Conservation (phyloP, 2,329 filamentous ascomycete genomes). For the Ramularia endophylla region DNA sequence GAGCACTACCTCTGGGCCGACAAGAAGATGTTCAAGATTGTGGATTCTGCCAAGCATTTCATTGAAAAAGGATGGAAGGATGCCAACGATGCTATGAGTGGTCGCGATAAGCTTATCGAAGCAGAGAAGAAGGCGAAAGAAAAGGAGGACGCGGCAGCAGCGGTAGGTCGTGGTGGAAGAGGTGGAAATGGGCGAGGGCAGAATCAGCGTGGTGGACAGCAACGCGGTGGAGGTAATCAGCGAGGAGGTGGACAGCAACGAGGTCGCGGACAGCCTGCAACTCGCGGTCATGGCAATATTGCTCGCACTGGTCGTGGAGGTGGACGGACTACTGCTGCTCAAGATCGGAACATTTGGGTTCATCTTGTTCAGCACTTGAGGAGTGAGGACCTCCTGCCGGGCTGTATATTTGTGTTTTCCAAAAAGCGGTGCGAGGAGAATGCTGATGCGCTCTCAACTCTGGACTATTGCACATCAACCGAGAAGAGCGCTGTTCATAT, state of each 20-base stretch:
- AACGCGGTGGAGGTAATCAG: conserved; percentile 39
- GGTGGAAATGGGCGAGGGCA: conserved; percentile 42
- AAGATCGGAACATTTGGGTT: conserved; percentile 96
- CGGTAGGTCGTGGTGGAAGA: conserved; percentile 47
- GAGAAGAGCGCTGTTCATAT: conserved; percentile 98
- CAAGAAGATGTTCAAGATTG: conserved; percentile 90
- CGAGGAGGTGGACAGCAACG: conserved; percentile 47
- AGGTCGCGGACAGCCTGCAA: conserved; percentile 49
- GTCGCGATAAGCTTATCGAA: conserved; percentile 68
- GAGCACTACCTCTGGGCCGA: conserved; percentile 96
- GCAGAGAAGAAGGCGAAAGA: conserved; percentile 39
- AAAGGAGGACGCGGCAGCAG: conserved; percentile 43
- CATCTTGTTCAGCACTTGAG: conserved; percentile 87
- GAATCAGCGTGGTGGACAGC: conserved; percentile 48
- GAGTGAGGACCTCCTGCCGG: conserved; percentile 80
- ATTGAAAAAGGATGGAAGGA: conserved; percentile 92
- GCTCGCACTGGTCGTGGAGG: conserved; percentile 79
- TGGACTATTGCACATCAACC: conserved; percentile 86
- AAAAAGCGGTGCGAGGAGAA: conserved; percentile 98
- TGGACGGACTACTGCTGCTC: conserved; percentile 79
- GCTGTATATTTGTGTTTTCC: conserved; percentile 97
- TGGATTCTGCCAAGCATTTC: conserved; percentile 87
- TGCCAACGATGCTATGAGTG: conserved; percentile 74
- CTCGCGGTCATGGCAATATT: conserved; percentile 72
- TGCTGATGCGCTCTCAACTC: conserved; percentile 86